These are phyloP conservation scores for Fonsecaea monophora DNA, from an alignment of 2,329 filamentous ascomycete species.

Conservation along the genomic window DNA sequence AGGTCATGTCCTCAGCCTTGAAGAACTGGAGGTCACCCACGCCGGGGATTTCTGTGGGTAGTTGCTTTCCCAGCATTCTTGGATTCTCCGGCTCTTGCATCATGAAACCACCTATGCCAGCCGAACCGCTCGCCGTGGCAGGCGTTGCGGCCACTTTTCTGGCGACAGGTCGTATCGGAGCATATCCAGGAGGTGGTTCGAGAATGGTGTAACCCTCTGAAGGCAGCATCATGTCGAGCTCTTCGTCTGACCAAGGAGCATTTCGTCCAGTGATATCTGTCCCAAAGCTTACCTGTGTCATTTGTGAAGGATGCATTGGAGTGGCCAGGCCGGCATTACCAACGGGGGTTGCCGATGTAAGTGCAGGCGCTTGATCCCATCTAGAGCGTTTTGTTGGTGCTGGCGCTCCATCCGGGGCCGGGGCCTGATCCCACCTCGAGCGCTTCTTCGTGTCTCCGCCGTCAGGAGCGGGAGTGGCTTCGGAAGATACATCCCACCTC, in stretches of 20 bases:
- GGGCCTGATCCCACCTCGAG: conserved; percentile 87
- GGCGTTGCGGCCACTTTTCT: conserved; percentile 78
- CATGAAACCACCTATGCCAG: conserved; percentile 80
- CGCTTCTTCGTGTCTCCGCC: conserved; percentile 71
- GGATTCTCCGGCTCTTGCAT: conserved; percentile 93
- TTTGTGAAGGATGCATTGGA: conserved; percentile 54
- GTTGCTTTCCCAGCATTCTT: conserved; percentile 81
- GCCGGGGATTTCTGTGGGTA: conserved; percentile 93
- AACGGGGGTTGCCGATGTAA: conserved; percentile 72
- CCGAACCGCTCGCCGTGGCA: conserved; percentile 65
- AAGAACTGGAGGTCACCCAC: conserved; percentile 97
- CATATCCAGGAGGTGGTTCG: conserved; percentile 89
- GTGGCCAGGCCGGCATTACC: conserved; percentile 77
- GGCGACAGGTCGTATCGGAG: conserved; percentile 77
- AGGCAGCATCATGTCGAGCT: conserved; percentile 89
- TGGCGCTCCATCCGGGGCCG: conserved; percentile 62
- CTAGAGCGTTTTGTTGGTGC: conserved; percentile 79
- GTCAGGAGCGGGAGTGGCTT: conserved; percentile 59
- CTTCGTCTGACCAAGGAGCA: conserved; percentile 78
- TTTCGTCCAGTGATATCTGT: conserved; percentile 82
- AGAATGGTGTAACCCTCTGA: conserved; percentile 92
- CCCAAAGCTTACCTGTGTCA: conserved; percentile 69
- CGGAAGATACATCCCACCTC: conserved; percentile 85
- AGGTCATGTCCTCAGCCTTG: conserved; percentile 98
- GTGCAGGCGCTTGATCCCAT: conserved; percentile 86